phyloP scores from a whole-genome alignment of 2,329 filamentous ascomycete genomes.

The Talaromyces sp. region DNA sequence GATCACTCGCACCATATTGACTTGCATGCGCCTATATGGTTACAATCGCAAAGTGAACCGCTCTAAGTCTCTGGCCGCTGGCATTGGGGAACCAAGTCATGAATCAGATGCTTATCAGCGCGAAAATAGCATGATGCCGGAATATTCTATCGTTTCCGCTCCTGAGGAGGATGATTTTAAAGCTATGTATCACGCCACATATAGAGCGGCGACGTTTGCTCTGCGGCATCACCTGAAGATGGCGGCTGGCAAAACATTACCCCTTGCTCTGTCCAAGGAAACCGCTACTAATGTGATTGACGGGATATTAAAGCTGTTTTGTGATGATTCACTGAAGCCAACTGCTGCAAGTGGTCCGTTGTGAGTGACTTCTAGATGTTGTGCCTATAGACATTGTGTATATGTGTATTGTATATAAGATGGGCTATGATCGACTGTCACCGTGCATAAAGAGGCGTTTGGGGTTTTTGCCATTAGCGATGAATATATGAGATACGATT shows the following conservation, averaged over 20 bases:
- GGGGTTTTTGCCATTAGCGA: not conserved
- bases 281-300: slow-evolving; percentile 43
- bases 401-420: not conserved
- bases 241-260: slow-evolving; percentile 13
- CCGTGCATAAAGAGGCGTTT: not conserved
- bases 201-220: slow-evolving; percentile 43
- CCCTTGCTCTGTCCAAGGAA: slow-evolving; percentile 32
- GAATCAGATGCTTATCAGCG: slow-evolving; percentile 13
- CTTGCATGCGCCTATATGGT: slow-evolving; percentile 44
- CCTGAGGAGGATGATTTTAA: slow-evolving; percentile 40
- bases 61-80: slow-evolving; percentile 20
- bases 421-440: not conserved
- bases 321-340: slow-evolving; percentile 30
- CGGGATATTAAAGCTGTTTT: slow-evolving; percentile 41
- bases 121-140: not conserved
- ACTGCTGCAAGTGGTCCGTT: not conserved
- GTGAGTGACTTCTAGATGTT: not conserved
- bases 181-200: slow-evolving; percentile 44
- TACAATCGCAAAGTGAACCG: slow-evolving; percentile 35
- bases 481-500: not conserved
- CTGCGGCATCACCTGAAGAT: slow-evolving; percentile 39
- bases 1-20: slow-evolving; percentile 42
- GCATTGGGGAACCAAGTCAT: slow-evolving; percentile 11
- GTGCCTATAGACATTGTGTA: not conserved
- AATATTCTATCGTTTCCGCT: not conserved